These are phyloP conservation scores for Nepenthes mirabilis DNA, from an alignment of 148 eudicot species.

Conservation along the genomic window DNA sequence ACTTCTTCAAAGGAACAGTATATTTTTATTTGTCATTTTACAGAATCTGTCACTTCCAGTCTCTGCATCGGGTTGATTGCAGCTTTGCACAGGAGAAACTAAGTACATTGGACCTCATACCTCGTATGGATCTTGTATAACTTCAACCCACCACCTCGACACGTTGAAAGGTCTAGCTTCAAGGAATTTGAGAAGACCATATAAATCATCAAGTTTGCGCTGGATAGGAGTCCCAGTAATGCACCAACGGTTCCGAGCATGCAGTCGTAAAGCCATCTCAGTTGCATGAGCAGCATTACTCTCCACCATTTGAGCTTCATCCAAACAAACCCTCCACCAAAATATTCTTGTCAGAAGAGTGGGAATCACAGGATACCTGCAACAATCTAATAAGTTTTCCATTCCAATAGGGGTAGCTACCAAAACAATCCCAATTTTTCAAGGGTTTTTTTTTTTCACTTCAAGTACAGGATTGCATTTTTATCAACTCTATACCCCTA, in stretches of 20 bases:
- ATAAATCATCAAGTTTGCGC: conserved; percentile 84
- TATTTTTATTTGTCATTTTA: too few relatives aligned
- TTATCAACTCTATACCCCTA: too few relatives aligned
- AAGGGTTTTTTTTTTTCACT: too few relatives aligned
- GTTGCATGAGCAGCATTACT: conserved; percentile 72
- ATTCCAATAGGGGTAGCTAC: too few relatives aligned
- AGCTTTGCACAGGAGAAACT: too few relatives aligned
- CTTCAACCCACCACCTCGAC: conserved; percentile 75
- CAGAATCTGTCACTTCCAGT: too few relatives aligned
- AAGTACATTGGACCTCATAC: conserved; percentile 18
- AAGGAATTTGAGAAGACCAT: conserved; percentile 85
- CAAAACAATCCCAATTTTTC: too few relatives aligned
- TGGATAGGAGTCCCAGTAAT: conserved; percentile 96
- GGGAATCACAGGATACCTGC: conserved; percentile 87
- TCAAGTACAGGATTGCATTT: too few relatives aligned
- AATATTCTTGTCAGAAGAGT: conserved; percentile 66
- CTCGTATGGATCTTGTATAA: conserved; percentile 86
- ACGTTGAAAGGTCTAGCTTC: conserved; percentile 69
- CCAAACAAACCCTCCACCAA: conserved; percentile 97
- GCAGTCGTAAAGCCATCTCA: conserved; percentile 89
- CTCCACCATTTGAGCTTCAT: conserved; percentile 99
- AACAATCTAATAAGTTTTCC: conserved; percentile 4
- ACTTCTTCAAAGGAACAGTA: too few relatives aligned
- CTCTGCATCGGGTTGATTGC: too few relatives aligned
- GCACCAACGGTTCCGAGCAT: conserved; percentile 81